Percentiles rank a stretch among this genome's conserved stretches.
Conservation (phyloP, 2,329 filamentous ascomycete genomes). For the Cyphellophora attinorum region DNA sequence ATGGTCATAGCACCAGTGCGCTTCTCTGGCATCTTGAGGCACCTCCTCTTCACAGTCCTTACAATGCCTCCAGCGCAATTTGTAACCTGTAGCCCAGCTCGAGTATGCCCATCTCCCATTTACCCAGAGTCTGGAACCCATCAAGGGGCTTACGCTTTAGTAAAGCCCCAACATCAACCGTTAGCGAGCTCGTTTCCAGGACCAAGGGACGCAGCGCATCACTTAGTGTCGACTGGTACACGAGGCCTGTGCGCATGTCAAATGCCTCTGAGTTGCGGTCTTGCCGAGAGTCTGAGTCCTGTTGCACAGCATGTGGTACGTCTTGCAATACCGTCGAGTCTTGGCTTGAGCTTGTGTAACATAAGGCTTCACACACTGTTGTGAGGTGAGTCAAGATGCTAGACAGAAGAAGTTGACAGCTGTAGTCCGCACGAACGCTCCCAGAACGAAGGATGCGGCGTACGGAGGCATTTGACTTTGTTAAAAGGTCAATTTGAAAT, state of each 20-base stretch:
- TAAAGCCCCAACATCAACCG: slow-evolving; percentile 11
- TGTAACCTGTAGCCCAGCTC: slow-evolving; percentile 15
- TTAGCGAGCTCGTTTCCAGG: slow-evolving; percentile 10
- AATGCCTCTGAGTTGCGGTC: neutral
- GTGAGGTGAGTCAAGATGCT: slow-evolving; percentile 15
- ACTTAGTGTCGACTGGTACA: neutral
- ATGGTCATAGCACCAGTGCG: too few species aligned
- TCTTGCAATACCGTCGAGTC: neutral
- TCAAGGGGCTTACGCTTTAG: slow-evolving; percentile 16
- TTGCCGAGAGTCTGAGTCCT: neutral
- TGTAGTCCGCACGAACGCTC: slow-evolving; percentile 14
- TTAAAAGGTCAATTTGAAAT: slow-evolving; percentile 12
- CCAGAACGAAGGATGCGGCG: slow-evolving; percentile 10
- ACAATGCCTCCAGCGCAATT: slow-evolving; percentile 7
- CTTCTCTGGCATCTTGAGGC: too few species aligned
- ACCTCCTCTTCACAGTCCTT: too few species aligned
- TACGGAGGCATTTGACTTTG: slow-evolving; percentile 15
- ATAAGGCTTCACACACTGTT: slow-evolving; percentile 12
- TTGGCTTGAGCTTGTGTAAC: neutral
- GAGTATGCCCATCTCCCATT: slow-evolving; percentile 15
- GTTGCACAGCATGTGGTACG: neutral
- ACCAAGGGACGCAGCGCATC: neutral
- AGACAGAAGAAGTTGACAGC: slow-evolving; percentile 17
- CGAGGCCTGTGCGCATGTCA: neutral
- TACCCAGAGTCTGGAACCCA: slow-evolving; percentile 15